Base-by-base conservation (phyloP, 2,329 filamentous ascomycete species). In the Aspergillus melleus region DNA sequence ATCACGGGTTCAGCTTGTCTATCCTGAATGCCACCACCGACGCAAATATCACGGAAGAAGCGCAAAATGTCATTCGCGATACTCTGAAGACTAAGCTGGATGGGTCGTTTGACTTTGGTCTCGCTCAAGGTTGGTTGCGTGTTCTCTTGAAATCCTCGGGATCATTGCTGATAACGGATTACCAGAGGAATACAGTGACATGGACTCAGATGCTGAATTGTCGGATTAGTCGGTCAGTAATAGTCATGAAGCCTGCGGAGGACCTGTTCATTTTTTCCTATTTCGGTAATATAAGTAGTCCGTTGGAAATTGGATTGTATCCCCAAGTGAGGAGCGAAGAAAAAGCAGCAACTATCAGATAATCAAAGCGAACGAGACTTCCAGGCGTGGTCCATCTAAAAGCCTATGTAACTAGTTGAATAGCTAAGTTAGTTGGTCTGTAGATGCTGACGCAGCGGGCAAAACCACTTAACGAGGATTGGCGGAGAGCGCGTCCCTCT, bases 21-120 rank as follows among this genome's bases (percentile, higher is more conserved):
- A 67, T 76, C 29, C 64, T 72, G 61, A 69, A 69, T 12, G 66
- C 68, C 5, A 61, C 65, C 50, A 61, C 63, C 5, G 59, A 57
- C 19, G 60, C 65, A 49, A 57, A 66, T 57, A 62, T 69, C 29
- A 62, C 66, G 10, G 68, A 74, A 16, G 64, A 69, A 19, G 65
- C 66, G n/a, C 70, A 71, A 58, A 63, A 56, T 11, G 36, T 70
- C 44, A 74, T 76, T 30, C 62, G 66, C 2, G 71, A 75, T 24
- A 62, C 59, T n/a, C 50, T 71, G 30, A 60, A 60, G 36, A 53
- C 55, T 14, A 63, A 54, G 12, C 50, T 71, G 12, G 60, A 64
- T 39, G 70, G 69, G 19, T 57, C 62, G 3, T 70, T 72, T 51
- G 67, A 71, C 52, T 71, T 70, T 61, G 64, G 57, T 16, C 50